A percentile compares a stretch with the other conserved stretches of the same genome.
Conservation (phyloP, 805 yeast genomes). For the Schwanniomyces pseudopolymorphus region DNA sequence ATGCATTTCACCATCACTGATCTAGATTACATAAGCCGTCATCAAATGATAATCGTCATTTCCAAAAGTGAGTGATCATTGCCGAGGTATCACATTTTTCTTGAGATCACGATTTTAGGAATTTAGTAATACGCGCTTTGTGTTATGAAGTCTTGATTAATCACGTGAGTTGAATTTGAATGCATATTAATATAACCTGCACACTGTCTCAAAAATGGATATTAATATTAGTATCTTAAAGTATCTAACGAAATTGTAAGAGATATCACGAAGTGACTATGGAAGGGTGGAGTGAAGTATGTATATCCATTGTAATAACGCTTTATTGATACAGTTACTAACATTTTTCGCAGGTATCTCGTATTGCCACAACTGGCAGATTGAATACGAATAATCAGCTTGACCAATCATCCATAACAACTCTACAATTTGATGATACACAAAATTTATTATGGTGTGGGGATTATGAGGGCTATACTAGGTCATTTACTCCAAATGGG, state of each 20-base stretch:
- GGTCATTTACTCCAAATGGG: constrained; percentile 29
- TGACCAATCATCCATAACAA: constrained; percentile 18
- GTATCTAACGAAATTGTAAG: neutral
- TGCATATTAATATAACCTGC: neutral
- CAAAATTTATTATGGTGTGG: constrained; percentile 86
- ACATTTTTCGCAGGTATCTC: constrained; percentile 26
- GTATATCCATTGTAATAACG: constrained; percentile 13
- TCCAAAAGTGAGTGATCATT: neutral
- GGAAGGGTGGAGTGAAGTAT: constrained; percentile 55
- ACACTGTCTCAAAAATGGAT: neutral
- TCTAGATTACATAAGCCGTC: neutral
- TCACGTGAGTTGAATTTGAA: neutral
- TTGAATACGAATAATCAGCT: constrained; percentile 8
- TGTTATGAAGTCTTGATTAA: neutral
- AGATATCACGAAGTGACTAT: constrained; percentile 16
- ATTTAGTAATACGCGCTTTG: neutral
- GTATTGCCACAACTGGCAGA: constrained; percentile 17
- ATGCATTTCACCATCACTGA: neutral
- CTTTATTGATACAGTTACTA: constrained; percentile 3
- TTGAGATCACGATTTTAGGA: neutral
- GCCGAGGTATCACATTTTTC: neutral
- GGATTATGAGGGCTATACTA: constrained; percentile 54
- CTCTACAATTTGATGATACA: constrained; percentile 59
- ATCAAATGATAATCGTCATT: neutral
- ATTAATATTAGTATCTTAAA: neutral